A percentile compares a stretch with the other conserved stretches of the same genome.
Conservation (phyloP, 2,329 filamentous ascomycete genomes). For the Amauroascus niger region DNA sequence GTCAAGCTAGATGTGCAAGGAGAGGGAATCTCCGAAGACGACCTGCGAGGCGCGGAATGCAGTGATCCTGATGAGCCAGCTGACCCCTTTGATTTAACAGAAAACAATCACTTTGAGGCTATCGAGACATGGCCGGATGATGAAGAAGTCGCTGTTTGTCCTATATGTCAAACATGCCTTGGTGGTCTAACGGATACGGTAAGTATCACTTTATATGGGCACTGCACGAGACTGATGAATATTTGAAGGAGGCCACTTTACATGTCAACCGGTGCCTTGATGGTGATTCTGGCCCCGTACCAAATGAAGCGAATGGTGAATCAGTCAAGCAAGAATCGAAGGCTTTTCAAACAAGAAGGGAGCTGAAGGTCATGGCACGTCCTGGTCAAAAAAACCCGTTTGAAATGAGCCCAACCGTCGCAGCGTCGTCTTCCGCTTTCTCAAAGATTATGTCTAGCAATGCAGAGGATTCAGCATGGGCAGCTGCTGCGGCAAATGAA, state of each 20-base stretch:
- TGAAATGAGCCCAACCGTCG: slow-evolving; percentile 36
- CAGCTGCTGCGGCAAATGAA: slow-evolving; percentile 71
- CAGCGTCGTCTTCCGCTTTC: slow-evolving; percentile 60
- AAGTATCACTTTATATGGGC: slow-evolving; percentile 15
- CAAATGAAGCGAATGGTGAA: slow-evolving; percentile 18
- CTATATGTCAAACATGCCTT: slow-evolving; percentile 64
- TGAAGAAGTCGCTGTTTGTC: slow-evolving; percentile 47
- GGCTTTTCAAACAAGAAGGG: slow-evolving; percentile 47
- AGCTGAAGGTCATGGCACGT: slow-evolving; percentile 59
- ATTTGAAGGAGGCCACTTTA: slow-evolving; percentile 56
- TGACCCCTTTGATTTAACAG: slow-evolving; percentile 16
- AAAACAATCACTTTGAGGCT: neutral
- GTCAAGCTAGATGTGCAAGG: slow-evolving; percentile 12
- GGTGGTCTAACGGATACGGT: slow-evolving; percentile 44
- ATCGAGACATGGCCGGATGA: neutral
- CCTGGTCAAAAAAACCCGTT: slow-evolving; percentile 78
- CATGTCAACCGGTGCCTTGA: slow-evolving; percentile 95
- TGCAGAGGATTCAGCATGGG: slow-evolving; percentile 84
- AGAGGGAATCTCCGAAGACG: slow-evolving; percentile 15
- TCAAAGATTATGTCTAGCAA: slow-evolving; percentile 87
- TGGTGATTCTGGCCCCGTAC: slow-evolving; percentile 57
- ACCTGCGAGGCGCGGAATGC: slow-evolving; percentile 22
- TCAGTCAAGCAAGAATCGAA: slow-evolving; percentile 11
- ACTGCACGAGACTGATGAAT: neutral
- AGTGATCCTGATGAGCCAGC: slow-evolving; percentile 30